phyloP scores from a whole-genome alignment of 2,329 filamentous ascomycete species.

The Neodidymelliopsis sp. region DNA sequence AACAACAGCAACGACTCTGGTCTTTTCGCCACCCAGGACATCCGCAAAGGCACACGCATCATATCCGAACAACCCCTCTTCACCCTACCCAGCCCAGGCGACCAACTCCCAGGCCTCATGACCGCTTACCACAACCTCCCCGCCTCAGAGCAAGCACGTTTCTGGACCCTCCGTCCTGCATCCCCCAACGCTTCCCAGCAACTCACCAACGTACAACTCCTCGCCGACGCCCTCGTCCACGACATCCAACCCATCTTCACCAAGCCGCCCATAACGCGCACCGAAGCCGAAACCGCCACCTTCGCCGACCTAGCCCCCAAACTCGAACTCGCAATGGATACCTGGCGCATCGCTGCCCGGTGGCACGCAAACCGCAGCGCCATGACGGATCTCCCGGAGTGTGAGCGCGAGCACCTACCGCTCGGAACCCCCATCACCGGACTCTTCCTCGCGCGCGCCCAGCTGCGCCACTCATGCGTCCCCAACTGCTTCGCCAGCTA shows the following conservation, averaged over 20 bases:
- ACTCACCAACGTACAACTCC: conserved; percentile 4
- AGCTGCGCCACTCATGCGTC: conserved; percentile 41
- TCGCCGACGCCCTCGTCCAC: neutral
- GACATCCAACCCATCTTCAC: conserved; percentile 1
- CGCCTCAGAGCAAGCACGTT: neutral
- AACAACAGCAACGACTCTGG: conserved; percentile 3
- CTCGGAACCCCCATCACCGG: conserved; percentile 8
- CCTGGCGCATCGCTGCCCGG: conserved; percentile 19
- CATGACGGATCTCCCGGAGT: conserved; percentile 4
- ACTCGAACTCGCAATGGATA: neutral
- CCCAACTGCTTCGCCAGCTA: conserved; percentile 25
- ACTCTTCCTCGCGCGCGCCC: conserved; percentile 42
- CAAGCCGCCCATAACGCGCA: neutral
- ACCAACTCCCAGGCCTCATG: conserved; percentile 9
- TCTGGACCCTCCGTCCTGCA: conserved; percentile 13
- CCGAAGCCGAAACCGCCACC: neutral
- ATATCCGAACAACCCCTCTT: conserved; percentile 23
- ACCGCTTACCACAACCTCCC: conserved; percentile 12
- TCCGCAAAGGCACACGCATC: conserved; percentile 23
- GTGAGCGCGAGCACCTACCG: neutral
- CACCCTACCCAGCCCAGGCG: conserved; percentile 3
- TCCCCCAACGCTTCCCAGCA: conserved; percentile 2
- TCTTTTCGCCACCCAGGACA: conserved; percentile 19
- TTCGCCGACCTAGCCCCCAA: neutral
- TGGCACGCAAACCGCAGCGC: conserved; percentile 18